A percentile compares a stretch with the other conserved stretches of the same genome.
Conservation (phyloP, 352 stramenopile genomes). For the Phytophthora podocarpi region DNA sequence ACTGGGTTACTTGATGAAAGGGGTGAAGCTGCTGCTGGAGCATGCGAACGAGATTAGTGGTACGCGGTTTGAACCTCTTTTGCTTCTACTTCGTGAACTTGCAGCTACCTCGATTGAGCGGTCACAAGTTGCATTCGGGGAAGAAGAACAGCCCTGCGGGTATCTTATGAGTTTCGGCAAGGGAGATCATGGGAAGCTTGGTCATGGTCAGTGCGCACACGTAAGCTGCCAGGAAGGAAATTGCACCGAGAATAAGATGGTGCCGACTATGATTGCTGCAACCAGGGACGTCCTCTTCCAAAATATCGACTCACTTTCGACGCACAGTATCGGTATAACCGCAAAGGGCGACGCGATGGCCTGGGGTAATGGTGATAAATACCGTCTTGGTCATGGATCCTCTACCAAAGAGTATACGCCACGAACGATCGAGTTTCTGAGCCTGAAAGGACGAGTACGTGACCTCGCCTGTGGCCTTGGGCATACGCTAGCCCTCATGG, state of each 20-base stretch:
- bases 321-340: conserved; percentile 79
- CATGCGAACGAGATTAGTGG: conserved; percentile 11
- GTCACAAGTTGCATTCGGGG: conserved; percentile 13
- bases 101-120: conserved; percentile 33
- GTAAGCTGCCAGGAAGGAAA: conserved; percentile 69
- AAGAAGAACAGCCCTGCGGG: conserved; percentile 40
- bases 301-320: conserved; percentile 86
- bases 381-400: conserved; percentile 74
- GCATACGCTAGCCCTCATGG: conserved; percentile 67
- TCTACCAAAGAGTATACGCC: conserved; percentile 77
- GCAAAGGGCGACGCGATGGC: conserved; percentile 66
- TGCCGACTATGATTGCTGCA: conserved; percentile 64
- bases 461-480: conserved; percentile 72
- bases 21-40: conserved; percentile 46
- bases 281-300: conserved; percentile 55
- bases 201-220: conserved; percentile 76
- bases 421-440: conserved; percentile 64
- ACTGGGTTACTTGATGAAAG: conserved; percentile 54
- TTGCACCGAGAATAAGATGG: conserved; percentile 84
- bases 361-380: conserved; percentile 89
- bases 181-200: conserved; percentile 83
- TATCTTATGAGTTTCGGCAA: conserved; percentile 88
- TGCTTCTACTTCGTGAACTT: conserved; percentile 50
- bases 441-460: conserved; percentile 56
- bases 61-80: conserved; percentile 34